phyloP scores from a whole-genome alignment of 495 filamentous ascomycete genomes.

The Podospora australis region DNA sequence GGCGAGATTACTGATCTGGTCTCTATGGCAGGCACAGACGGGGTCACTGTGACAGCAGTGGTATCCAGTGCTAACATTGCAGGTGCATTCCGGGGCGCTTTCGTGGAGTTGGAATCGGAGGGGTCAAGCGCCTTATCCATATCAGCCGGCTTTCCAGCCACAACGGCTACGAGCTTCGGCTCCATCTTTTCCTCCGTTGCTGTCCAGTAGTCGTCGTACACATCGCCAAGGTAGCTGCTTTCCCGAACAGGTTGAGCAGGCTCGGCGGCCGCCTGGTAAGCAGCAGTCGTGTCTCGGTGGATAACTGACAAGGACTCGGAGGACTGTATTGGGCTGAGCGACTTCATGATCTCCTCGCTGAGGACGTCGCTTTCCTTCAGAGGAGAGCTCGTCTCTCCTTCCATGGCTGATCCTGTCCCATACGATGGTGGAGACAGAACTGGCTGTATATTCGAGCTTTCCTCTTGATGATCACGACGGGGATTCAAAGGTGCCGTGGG shows the following conservation, averaged over 20 bases:
- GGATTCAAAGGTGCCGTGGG: constrained; percentile 48
- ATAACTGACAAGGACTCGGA: constrained; percentile 6
- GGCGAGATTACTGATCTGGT: too few relatives aligned
- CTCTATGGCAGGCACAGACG: too few relatives aligned
- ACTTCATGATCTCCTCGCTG: constrained; percentile 73
- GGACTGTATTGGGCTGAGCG: constrained; percentile 48
- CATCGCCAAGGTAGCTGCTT: constrained; percentile 39
- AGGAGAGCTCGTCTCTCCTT: constrained; percentile 48
- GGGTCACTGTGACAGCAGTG: too few relatives aligned
- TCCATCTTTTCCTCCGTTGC: constrained; percentile 22
- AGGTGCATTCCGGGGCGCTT: not conserved
- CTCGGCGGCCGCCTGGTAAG: constrained; percentile 17
- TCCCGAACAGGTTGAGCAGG: constrained; percentile 25
- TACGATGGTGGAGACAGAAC: constrained; percentile 32
- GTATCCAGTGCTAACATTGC: too few relatives aligned
- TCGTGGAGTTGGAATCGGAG: too few relatives aligned
- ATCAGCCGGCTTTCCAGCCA: too few relatives aligned
- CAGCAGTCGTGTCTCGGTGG: constrained; percentile 6
- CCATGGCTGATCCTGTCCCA: constrained; percentile 47
- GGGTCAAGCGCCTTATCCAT: too few relatives aligned
- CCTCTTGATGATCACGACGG: constrained; percentile 19
- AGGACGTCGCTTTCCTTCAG: constrained; percentile 72
- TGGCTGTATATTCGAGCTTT: constrained; percentile 6
- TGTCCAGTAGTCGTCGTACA: constrained; percentile 41
- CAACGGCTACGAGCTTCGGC: not conserved